Evolutionary conservation across 148 eudicot species (phyloP), one percentile per base, ranked within the genome.

Genomic region (Fallopia convolvulus): DNA sequence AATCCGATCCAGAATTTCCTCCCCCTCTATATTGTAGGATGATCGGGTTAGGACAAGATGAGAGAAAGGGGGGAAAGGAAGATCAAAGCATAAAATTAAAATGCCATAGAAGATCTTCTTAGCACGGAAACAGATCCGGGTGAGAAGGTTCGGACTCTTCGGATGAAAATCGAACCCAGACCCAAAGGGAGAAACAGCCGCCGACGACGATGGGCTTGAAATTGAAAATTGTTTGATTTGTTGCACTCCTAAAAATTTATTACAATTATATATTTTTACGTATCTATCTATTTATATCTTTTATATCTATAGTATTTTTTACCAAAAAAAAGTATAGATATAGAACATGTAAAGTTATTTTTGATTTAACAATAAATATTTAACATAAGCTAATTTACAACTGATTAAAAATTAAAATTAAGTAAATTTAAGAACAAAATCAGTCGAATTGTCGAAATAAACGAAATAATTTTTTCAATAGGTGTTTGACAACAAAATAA

Each of bases 131-230:
- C 20, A 68, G 72, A 68, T 68, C 72, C 72, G 44, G 72, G 46
- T 36, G 72, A n/a, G 44, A 68, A 36, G 72, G 36, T 14, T 68
- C 72, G 44, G 44, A 39, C 65, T 58, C 65, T 58, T 58, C 65
- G 72, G 42, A 12, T 20, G 65, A 15, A 68, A 68, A 68, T 68
- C 72, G 40, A 68, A 68, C 72, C 44, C 72, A 68, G 44, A 68
- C 71, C 72, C 21, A 36, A 18, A 36, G 21, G 36, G 71, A 33
- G 42, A 36, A 33, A 68, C 72, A 68, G 44, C 44, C 18, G 72
- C 46, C 72, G 72, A 36, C 44, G 72, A 68, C 21, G 72, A 68
- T 33, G 72, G 30, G 21, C 44, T 68, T 36, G 18, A 68, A 68
- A 68, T 68, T 68, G 21, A 68, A 68, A 33, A 2, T 61, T 30